phyloP scores from a whole-genome alignment of 371 early-diverging fungal genomes.

The Mortierella sp. region DNA sequence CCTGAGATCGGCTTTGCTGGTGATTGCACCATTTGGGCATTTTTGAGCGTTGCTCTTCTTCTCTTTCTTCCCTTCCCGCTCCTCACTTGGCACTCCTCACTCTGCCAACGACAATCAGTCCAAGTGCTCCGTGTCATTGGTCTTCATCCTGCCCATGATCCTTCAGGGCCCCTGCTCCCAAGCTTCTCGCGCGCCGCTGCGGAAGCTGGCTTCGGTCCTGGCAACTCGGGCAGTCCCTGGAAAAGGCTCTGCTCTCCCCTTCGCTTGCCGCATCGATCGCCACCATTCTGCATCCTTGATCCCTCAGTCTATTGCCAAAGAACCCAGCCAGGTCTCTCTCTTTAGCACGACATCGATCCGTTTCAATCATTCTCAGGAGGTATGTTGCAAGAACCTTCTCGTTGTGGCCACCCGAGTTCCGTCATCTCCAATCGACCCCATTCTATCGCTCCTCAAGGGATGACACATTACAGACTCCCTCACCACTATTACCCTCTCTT shows the following conservation, averaged over 20 bases:
- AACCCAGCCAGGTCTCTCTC: not conserved
- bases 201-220: constrained; percentile 17
- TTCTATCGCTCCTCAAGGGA: too few species aligned
- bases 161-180: constrained; percentile 16
- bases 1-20: too few species aligned
- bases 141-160: constrained; percentile 17
- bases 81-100: not conserved
- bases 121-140: not conserved
- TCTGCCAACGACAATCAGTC: not conserved
- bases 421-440: too few species aligned
- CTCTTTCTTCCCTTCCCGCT: not conserved
- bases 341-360: constrained; percentile 7
- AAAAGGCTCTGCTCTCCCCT: not conserved
- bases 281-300: not conserved
- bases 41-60: not conserved
- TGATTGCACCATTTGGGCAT: not conserved
- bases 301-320: not conserved
- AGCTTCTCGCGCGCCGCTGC: constrained; percentile 17
- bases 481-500: not conserved
- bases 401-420: too few species aligned
- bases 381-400: not conserved
- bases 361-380: constrained; percentile 10
- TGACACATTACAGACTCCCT: not conserved
- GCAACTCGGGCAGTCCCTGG: not conserved
- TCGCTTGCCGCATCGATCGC: not conserved